Conservation (phyloP, 129 eudicot genomes). For the Sambucus nigra region DNA sequence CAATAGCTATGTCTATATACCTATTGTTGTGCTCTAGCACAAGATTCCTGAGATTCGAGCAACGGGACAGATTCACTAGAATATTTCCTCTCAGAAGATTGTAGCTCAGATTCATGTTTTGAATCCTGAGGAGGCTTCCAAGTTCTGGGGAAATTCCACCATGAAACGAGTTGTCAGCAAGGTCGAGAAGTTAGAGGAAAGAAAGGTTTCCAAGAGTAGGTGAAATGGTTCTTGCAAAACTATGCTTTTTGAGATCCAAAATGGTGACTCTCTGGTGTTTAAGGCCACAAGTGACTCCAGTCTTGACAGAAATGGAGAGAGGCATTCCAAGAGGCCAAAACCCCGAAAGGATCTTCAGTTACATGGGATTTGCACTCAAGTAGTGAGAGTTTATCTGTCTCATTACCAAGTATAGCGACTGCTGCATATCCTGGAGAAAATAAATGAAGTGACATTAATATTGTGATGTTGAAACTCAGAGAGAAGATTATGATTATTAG, state of each 20-base stretch:
- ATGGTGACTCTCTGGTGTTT: constrained; percentile 19
- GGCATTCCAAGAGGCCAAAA: constrained; percentile 31
- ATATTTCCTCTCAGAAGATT: constrained; percentile 23
- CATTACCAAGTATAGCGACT: constrained; percentile 11
- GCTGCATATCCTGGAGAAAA: no score
- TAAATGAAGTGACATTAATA: no score
- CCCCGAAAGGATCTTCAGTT: constrained; percentile 19
- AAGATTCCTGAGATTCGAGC: constrained; percentile 17
- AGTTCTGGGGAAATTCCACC: constrained; percentile 12
- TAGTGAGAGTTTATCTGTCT: constrained; percentile 26
- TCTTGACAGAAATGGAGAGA: constrained; percentile 29
- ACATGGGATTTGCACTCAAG: constrained; percentile 25
- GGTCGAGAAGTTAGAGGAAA: constrained; percentile 2
- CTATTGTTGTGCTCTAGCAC: constrained; percentile 16
- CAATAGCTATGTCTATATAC: no score
- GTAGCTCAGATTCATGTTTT: constrained; percentile 8
- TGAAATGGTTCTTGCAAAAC: constrained; percentile 7
- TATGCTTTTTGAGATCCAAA: constrained; percentile 7
- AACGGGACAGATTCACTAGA: constrained; percentile 14
- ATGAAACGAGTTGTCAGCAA: constrained; percentile 3
- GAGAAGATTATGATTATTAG: no score
- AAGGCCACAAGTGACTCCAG: constrained; percentile 21
- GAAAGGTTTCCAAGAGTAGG: constrained; percentile 14
- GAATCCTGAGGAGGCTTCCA: constrained; percentile 1
- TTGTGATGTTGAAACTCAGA: no score